These are phyloP conservation scores for Aspergillus tamarii DNA, from an alignment of 2,329 filamentous ascomycete species.

Conservation along the genomic window DNA sequence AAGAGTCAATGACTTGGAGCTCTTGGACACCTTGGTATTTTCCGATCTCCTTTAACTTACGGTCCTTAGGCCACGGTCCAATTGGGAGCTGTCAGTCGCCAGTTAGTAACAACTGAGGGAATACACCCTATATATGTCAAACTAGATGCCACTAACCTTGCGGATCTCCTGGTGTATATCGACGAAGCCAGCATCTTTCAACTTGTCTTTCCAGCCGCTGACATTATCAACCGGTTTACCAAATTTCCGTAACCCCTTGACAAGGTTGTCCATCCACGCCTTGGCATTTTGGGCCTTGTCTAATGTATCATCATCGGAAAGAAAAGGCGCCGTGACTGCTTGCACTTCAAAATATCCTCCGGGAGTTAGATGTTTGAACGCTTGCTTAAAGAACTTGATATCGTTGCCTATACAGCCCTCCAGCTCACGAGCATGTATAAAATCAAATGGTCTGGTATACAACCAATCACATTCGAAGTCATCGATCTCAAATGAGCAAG, in stretches of 20 bases:
- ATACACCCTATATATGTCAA: neutral
- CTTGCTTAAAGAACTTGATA: neutral
- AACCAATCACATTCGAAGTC: neutral
- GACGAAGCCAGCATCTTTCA: neutral
- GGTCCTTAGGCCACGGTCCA: conserved; percentile 1
- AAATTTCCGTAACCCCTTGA: neutral
- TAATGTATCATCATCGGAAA: neutral
- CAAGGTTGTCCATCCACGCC: neutral
- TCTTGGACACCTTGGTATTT: conserved; percentile 4
- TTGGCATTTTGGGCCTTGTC: neutral
- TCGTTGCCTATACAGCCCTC: conserved; percentile 1
- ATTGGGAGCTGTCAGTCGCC: neutral
- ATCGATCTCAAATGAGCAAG: neutral
- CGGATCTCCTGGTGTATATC: neutral
- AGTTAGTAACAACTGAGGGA: neutral
- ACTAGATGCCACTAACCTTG: neutral
- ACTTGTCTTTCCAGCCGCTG: neutral
- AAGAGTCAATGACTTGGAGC: conserved; percentile 2
- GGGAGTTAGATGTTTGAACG: neutral
- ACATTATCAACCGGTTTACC: conserved; percentile 1
- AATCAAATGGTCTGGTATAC: neutral
- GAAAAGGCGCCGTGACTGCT: neutral
- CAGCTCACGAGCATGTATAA: conserved; percentile 2
- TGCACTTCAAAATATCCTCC: neutral
- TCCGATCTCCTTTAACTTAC: neutral